phyloP scores from a whole-genome alignment of 805 yeast genomes.

The Metschnikowia shivogae region DNA sequence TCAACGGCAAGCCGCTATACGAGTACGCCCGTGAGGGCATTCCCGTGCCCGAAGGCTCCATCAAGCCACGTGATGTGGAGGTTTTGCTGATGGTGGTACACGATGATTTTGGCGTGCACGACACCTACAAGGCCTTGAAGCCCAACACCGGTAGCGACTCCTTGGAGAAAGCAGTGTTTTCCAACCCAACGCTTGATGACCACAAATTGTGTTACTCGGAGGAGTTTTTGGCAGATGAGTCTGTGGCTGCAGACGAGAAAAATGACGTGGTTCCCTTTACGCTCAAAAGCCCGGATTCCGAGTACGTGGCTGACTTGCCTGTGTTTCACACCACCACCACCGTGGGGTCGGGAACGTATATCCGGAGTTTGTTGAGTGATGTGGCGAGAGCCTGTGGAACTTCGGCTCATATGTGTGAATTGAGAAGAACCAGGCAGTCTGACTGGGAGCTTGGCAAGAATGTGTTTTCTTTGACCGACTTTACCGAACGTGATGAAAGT shows the following conservation, averaged over 20 bases:
- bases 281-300: conserved; percentile 34
- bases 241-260: conserved; percentile 28
- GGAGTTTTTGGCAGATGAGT: conserved; percentile 44
- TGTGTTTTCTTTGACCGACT: conserved; percentile 65
- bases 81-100: conserved; percentile 52
- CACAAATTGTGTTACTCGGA: conserved; percentile 58
- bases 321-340: conserved; percentile 66
- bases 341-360: conserved; percentile 94
- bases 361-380: conserved; percentile 85
- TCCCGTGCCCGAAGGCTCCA: conserved; percentile 73
- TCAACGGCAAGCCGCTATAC: conserved; percentile 90
- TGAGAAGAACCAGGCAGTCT: conserved; percentile 71
- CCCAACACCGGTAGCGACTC: conserved; percentile 47
- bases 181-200: conserved; percentile 56
- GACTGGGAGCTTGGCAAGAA: conserved; percentile 75
- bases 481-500: conserved; percentile 53
- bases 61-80: conserved; percentile 68
- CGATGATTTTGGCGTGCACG: conserved; percentile 53
- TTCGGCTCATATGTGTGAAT: conserved; percentile 82
- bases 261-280: conserved; percentile 37
- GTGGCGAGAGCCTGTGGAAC: conserved; percentile 77
- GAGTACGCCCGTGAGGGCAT: conserved; percentile 89
- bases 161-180: conserved; percentile 40
- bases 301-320: conserved; percentile 54
- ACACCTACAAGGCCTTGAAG: conserved; percentile 44